phyloP scores from a whole-genome alignment of 306 rosid genomes.

The Citrullus colocynthis region DNA sequence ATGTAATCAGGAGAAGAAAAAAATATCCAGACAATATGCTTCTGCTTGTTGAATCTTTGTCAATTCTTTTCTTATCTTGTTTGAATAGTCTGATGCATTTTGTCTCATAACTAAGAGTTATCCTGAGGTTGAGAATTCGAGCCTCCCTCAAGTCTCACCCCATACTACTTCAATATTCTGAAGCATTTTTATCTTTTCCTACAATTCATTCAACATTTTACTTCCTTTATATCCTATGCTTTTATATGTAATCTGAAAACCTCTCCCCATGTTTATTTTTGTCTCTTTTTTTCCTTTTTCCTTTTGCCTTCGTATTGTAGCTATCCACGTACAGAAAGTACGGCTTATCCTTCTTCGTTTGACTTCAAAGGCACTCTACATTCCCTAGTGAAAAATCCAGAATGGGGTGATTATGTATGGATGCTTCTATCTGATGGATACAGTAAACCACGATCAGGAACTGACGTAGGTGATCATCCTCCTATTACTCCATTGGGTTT shows the following conservation, averaged over 20 bases:
- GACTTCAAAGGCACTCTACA: slow-evolving; percentile 70
- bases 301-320: slow-evolving; percentile 28
- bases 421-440: slow-evolving; percentile 50
- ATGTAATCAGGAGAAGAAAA: background rate
- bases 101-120: too few species aligned
- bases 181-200: background rate
- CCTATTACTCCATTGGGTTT: slow-evolving; percentile 85
- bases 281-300: background rate
- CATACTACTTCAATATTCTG: background rate
- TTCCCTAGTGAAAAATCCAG: slow-evolving; percentile 53
- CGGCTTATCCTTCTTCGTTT: slow-evolving; percentile 87
- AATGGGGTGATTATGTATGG: slow-evolving; percentile 60
- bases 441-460: slow-evolving; percentile 64
- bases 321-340: slow-evolving; percentile 97
- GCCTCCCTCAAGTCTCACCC: too few species aligned
- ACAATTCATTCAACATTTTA: background rate
- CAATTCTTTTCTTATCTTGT: background rate
- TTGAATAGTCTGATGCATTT: background rate
- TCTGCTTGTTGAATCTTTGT: background rate
- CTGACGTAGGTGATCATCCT: slow-evolving; percentile 95
- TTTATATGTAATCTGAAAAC: background rate
- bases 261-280: background rate
- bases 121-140: too few species aligned
- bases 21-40: background rate
- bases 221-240: background rate